These are phyloP conservation scores for Cutaneotrichosporon cyanovorans DNA, from an alignment of 1,284 basidiomycete genomes.

Conservation along the genomic window DNA sequence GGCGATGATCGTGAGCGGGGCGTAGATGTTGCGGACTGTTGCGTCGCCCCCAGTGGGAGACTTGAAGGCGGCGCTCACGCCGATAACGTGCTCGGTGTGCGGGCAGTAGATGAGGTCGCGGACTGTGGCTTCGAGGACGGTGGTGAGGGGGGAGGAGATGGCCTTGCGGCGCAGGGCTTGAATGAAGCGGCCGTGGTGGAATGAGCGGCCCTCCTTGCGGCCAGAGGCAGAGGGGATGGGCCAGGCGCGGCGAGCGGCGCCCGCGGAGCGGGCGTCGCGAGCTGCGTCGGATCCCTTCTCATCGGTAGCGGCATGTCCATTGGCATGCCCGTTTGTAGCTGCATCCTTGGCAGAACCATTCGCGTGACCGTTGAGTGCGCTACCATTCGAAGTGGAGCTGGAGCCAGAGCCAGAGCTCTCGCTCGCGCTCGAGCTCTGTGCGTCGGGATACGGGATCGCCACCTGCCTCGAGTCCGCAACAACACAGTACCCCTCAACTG, in stretches of 20 bases:
- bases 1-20: conserved; percentile 77
- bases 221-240: conserved; percentile 30
- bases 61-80: conserved; percentile 54
- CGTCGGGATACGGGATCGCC: conserved; percentile 80
- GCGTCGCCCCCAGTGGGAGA: conserved; percentile 5
- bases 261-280: no score
- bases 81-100: conserved; percentile 55
- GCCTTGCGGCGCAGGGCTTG: conserved; percentile 68
- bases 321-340: conserved; percentile 9
- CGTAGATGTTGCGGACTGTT: conserved; percentile 48
- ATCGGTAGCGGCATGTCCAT: conserved; percentile 8
- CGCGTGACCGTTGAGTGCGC: conserved; percentile 6
- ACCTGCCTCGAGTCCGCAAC: conserved; percentile 50
- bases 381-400: no score
- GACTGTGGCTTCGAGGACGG: conserved; percentile 74
- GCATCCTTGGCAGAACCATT: conserved; percentile 6
- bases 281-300: no score
- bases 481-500: conserved; percentile 81
- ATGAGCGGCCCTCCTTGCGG: conserved; percentile 59
- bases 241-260: conserved; percentile 15
- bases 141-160: conserved; percentile 49
- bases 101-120: conserved; percentile 63
- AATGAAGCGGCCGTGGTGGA: conserved; percentile 93
- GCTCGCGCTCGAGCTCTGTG: no score
- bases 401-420: no score